phyloP scores from a whole-genome alignment of 768 basidiomycete genomes.

The Punctularia strigosozonata region DNA sequence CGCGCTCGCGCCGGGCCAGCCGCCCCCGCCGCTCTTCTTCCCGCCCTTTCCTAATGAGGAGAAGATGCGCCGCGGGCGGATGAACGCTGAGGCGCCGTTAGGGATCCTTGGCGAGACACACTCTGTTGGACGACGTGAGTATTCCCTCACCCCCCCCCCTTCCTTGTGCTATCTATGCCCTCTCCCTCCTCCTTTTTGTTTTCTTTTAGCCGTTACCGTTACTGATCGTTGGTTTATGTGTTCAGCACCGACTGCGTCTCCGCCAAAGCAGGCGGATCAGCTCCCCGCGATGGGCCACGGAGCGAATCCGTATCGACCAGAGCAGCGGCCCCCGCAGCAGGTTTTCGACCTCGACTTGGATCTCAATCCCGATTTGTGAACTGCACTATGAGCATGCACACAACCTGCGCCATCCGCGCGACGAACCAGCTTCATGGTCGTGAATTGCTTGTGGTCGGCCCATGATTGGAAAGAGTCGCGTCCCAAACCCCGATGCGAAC shows the following conservation, averaged over 20 bases:
- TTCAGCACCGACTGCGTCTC: constrained; percentile 52
- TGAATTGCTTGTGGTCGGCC: too few relatives aligned
- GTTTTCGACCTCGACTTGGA: constrained; percentile 77
- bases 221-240: constrained; percentile 5
- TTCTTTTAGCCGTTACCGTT: constrained; percentile 1
- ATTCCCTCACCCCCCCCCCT: constrained; percentile 1
- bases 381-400: too few relatives aligned
- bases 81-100: constrained; percentile 72
- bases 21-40: constrained; percentile 72
- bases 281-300: constrained; percentile 37
- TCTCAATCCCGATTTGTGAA: constrained; percentile 68
- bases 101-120: constrained; percentile 73
- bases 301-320: constrained; percentile 61
- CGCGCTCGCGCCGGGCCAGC: constrained; percentile 53
- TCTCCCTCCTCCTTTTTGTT: neutral
- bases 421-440: too few relatives aligned
- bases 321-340: constrained; percentile 46
- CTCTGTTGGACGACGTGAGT: constrained; percentile 65
- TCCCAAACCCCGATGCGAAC: too few relatives aligned
- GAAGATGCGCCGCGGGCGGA: constrained; percentile 74
- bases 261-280: constrained; percentile 30
- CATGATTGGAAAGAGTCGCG: too few relatives aligned
- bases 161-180: neutral
- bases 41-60: constrained; percentile 89
- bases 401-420: too few relatives aligned